Evolutionary conservation across 306 rosid genomes (phyloP).

Genomic region (Coriaria nepalensis): DNA sequence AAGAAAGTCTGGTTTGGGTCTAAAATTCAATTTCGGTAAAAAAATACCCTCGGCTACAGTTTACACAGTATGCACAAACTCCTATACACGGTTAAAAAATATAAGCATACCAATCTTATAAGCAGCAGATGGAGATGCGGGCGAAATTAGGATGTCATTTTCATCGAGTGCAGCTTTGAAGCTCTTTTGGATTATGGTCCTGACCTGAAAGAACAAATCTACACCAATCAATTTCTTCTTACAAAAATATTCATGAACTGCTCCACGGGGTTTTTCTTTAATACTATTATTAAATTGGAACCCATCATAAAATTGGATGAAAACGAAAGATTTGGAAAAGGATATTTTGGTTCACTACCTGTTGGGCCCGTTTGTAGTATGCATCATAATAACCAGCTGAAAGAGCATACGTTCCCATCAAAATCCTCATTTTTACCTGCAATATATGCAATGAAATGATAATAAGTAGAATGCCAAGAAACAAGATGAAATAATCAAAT

Average conservation of each 20-base stretch:
- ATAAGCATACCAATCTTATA: slow-evolving; percentile 62
- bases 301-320: too few relatives aligned
- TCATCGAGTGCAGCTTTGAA: slow-evolving; percentile 69
- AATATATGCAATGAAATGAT: background rate
- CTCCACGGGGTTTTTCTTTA: too few relatives aligned
- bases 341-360: slow-evolving; percentile 34
- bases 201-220: slow-evolving; percentile 46
- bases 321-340: background rate
- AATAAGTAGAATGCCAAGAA: background rate
- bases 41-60: too few relatives aligned
- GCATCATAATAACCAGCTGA: slow-evolving; percentile 99
- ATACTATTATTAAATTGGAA: too few relatives aligned
- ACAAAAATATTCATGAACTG: too few relatives aligned
- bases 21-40: too few relatives aligned
- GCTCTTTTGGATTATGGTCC: slow-evolving; percentile 79
- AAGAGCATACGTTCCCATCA: slow-evolving; percentile 90
- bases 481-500: background rate
- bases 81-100: background rate
- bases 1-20: background rate
- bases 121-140: slow-evolving; percentile 92
- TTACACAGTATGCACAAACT: too few relatives aligned
- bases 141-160: slow-evolving; percentile 85
- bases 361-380: slow-evolving; percentile 96
- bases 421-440: slow-evolving; percentile 96
- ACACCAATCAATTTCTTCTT: slow-evolving; percentile 15